These are phyloP conservation scores for Halocafeteria seosinensis DNA, from an alignment of 108 stramenopile genomes.

Conservation along the genomic window DNA sequence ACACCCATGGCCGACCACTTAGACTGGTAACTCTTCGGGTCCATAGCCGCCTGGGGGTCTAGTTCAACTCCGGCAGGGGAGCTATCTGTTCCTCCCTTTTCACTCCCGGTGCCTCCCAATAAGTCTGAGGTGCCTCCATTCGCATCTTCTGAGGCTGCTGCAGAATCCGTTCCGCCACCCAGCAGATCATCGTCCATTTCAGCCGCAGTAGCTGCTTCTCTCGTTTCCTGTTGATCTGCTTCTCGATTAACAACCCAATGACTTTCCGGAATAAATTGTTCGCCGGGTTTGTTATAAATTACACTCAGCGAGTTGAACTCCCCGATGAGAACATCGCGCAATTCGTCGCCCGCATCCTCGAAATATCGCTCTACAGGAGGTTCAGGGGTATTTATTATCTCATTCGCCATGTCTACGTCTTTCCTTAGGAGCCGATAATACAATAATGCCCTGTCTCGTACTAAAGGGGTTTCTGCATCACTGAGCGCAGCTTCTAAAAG, in stretches of 20 bases:
- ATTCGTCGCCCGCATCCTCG: slow-evolving; percentile 54
- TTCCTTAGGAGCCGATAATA: slow-evolving; percentile 77
- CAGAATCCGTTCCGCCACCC: background rate
- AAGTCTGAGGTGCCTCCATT: background rate
- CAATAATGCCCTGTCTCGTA: slow-evolving; percentile 87
- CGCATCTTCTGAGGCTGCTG: background rate
- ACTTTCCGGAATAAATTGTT: slow-evolving; percentile 67
- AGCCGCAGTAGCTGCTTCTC: background rate
- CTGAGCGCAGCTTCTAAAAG: slow-evolving; percentile 49
- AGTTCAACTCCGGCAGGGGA: background rate
- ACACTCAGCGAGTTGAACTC: slow-evolving; percentile 82
- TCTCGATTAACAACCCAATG: too few species aligned
- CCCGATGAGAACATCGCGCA: slow-evolving; percentile 61
- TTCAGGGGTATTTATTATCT: slow-evolving; percentile 36
- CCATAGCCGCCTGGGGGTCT: background rate
- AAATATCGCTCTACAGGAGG: slow-evolving; percentile 35
- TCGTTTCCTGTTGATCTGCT: background rate
- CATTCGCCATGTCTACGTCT: slow-evolving; percentile 52
- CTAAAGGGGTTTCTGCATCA: slow-evolving; percentile 62
- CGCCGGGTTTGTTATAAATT: slow-evolving; percentile 67
- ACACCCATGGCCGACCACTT: background rate
- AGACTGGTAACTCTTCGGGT: background rate
- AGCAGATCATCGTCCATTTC: background rate
- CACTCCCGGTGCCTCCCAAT: background rate
- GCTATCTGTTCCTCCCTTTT: background rate